phyloP scores from a whole-genome alignment of 1,139 yeast species.

The Hanseniaspora sp. region DNA sequence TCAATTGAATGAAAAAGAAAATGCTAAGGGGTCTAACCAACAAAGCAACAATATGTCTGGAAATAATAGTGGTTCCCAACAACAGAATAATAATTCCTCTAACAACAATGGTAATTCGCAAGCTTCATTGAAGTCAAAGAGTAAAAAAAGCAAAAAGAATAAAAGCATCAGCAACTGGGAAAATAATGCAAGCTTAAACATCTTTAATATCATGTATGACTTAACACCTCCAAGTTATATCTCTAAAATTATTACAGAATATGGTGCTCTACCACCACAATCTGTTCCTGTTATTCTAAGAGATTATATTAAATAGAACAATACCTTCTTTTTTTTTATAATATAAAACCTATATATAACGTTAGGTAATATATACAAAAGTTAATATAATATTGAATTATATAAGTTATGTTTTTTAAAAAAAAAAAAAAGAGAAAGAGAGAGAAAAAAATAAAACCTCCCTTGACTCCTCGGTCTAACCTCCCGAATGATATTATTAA shows the following conservation, averaged over 20 bases:
- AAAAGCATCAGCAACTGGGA: slow-evolving; percentile 49
- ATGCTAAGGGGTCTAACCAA: slow-evolving; percentile 22
- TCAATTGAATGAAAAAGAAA: slow-evolving; percentile 23
- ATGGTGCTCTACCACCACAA: slow-evolving; percentile 92
- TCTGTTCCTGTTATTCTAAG: slow-evolving; percentile 93
- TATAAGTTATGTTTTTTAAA: too few relatives aligned
- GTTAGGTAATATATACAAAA: too few relatives aligned
- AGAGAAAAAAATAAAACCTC: too few relatives aligned
- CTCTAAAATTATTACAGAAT: slow-evolving; percentile 88
- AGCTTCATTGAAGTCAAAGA: slow-evolving; percentile 17
- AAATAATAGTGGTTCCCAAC: slow-evolving; percentile 22
- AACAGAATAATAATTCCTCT: slow-evolving; percentile 17
- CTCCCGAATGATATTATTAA: too few relatives aligned
- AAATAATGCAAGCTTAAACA: slow-evolving; percentile 49
- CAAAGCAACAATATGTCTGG: slow-evolving; percentile 15
- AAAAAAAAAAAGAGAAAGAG: too few relatives aligned
- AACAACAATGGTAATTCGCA: slow-evolving; percentile 22
- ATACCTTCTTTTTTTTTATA: not conserved
- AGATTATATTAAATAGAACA: slow-evolving; percentile 51
- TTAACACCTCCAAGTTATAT: slow-evolving; percentile 89
- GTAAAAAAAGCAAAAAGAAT: slow-evolving; percentile 20
- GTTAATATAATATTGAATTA: too few relatives aligned
- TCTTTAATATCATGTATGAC: slow-evolving; percentile 81
- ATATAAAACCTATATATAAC: not conserved
- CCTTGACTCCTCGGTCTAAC: too few relatives aligned